Evolutionary conservation across 176 grass and related monocot species (phyloP), one percentile per base, ranked within the genome.

Genomic region (Sorghum bicolor): DNA sequence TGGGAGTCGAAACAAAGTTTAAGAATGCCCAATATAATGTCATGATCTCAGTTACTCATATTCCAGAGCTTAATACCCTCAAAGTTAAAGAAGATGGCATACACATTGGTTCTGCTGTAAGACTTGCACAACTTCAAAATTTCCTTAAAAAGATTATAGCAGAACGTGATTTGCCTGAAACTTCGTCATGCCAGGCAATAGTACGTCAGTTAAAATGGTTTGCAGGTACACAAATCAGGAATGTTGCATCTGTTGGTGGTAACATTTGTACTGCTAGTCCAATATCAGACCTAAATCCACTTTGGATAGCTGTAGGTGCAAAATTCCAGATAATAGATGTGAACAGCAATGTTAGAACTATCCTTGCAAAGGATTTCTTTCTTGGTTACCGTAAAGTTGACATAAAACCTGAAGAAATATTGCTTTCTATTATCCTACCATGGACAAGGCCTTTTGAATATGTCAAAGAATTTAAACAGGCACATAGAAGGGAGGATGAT

Each of bases 221-320:
- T 90, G 93, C 93, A 2, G 96, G 96, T 74, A 95, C 90, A 80
- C 96, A 98, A 86, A 93, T 98, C 67, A 89, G 89, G 72, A 98
- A 98, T 90, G 93, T 95, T 83, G 92, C 96, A 84, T 98, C 96
- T 75, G 87, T 98, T 80, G 96, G 93, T 66, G 96, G 96, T 89
- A 98, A 98, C 79, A 95, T 98, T 83, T 98, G 96, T 79, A 98
- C 96, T 72, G 96, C 96, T 85, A 98, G 96, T 89, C 96, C 96
- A 80, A 98, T 98, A 88, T 98, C 96, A 72, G 96, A 98, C 76
- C 83, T 98, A 72, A 98, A 98, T 85, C 96, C 96, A 82, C 91
- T 98, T 80, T 98, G 96, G 96, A 98, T 98, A 80, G 91, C 87
- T 70, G 64, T 85, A 82, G 80, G 91, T 73, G 93, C 96, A 75